Percentiles rank a stretch among this genome's conserved stretches.
Evolutionary conservation across 1,284 basidiomycete species (phyloP).

Genomic region (Moesziomyces globuligerus): DNA sequence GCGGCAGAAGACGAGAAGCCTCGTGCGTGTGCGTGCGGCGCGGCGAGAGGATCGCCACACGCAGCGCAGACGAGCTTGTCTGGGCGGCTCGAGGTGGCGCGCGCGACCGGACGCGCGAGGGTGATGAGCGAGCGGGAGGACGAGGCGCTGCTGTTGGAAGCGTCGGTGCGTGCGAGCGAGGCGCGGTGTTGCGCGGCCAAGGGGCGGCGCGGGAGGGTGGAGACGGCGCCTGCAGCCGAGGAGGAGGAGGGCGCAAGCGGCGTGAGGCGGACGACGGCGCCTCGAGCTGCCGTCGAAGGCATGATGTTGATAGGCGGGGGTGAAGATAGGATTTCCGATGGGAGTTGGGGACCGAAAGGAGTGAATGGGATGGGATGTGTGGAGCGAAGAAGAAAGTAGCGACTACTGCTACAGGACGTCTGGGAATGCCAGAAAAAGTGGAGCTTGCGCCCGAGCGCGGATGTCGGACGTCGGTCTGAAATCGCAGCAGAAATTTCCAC

Average conservation of each 20-base stretch:
- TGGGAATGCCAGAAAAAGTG: too few species aligned
- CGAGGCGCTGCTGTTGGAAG: conserved; percentile 3
- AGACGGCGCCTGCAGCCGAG: conserved; percentile 4
- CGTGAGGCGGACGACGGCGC: conserved; percentile 25
- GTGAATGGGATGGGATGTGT: not conserved
- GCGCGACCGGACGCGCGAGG: conserved; percentile 12
- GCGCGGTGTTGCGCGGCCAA: conserved; percentile 8
- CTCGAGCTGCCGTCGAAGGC: conserved; percentile 27
- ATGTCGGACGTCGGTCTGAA: too few species aligned
- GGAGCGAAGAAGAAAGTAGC: too few species aligned
- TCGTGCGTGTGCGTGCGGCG: conserved; percentile 3
- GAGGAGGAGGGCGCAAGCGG: conserved; percentile 26
- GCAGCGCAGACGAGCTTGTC: not conserved
- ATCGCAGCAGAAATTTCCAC: too few species aligned
- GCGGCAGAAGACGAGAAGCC: conserved; percentile 23
- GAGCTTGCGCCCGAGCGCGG: too few species aligned
- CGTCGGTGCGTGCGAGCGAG: conserved; percentile 1
- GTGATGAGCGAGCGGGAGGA: conserved; percentile 30
- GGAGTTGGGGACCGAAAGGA: not conserved
- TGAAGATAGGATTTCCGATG: too few species aligned
- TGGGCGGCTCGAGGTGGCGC: conserved; percentile 13
- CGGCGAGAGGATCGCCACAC: conserved; percentile 16
- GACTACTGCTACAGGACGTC: too few species aligned
- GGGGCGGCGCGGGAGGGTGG: conserved; percentile 10
- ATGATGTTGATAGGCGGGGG: conserved; percentile 8